A percentile compares a stretch with the other conserved stretches of the same genome.
These are phyloP conservation scores for Meredithiella fracta DNA, from an alignment of 2,329 filamentous ascomycete genomes.

Conservation along the genomic window DNA sequence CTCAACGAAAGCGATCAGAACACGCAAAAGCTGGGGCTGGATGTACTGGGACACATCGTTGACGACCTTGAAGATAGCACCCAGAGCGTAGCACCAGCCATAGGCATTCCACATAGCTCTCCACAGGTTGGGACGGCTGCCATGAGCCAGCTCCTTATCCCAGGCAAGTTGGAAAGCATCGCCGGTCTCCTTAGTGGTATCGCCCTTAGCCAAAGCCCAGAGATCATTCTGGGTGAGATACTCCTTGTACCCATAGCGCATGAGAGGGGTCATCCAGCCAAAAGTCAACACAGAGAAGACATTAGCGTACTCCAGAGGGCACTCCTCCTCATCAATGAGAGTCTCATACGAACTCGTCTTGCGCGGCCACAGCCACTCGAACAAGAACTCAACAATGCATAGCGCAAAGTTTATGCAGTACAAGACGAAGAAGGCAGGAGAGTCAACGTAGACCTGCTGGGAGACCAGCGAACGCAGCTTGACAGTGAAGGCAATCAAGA, in stretches of 20 bases:
- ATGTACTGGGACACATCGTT: constrained; percentile 77
- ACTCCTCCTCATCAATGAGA: constrained; percentile 43
- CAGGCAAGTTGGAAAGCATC: constrained; percentile 57
- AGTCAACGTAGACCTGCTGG: constrained; percentile 51
- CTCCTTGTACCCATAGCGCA: constrained; percentile 84
- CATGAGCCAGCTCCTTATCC: constrained; percentile 53
- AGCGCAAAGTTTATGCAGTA: constrained; percentile 59
- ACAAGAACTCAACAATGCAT: constrained; percentile 50
- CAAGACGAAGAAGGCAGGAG: constrained; percentile 58
- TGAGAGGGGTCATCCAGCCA: constrained; percentile 96
- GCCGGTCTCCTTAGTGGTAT: constrained; percentile 63
- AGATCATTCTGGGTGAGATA: constrained; percentile 89
- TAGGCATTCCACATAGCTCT: constrained; percentile 70
- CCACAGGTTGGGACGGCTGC: constrained; percentile 60
- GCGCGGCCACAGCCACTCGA: constrained; percentile 83
- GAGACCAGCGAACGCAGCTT: constrained; percentile 77
- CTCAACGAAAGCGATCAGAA: constrained; percentile 67
- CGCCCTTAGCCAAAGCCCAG: constrained; percentile 71
- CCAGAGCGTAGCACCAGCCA: constrained; percentile 66
- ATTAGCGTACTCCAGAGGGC: constrained; percentile 76
- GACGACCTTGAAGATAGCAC: constrained; percentile 70
- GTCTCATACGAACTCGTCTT: constrained; percentile 37
- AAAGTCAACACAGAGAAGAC: constrained; percentile 90
- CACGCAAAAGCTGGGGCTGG: constrained; percentile 76
- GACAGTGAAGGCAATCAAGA: constrained; percentile 59